Base-by-base conservation (phyloP, 257 asterid species). In the Nemophila menziesii region DNA sequence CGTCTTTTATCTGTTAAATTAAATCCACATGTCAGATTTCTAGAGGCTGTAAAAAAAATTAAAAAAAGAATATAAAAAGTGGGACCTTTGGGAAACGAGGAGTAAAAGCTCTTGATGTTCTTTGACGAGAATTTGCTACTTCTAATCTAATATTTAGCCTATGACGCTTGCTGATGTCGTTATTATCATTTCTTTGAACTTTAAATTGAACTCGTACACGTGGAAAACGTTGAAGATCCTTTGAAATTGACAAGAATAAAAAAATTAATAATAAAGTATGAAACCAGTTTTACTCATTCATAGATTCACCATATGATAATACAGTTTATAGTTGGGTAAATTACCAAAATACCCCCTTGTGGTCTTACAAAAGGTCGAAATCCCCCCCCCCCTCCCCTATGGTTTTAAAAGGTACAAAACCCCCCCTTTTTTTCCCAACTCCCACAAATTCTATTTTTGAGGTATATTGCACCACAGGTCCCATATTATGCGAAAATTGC, bases 51-150 rank as follows among this genome's bases (percentile, higher is more conserved):
- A 45, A 13, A 41, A 41, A 18, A 33, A 29, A 7, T n/a, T 11
- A 20, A 7, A 5, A 23, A 49, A 36, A 33, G 39, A 39, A 24
- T 39, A 38, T 0, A 47, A 45, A 27, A 24, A 61, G 8, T 29
- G 6, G 44, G 52, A 89, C 98, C 98, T 84, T 89, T 5, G 95
- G 93, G 57, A 75, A 89, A 33, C 85, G 93, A 39, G 94, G 95
- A 39, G 79, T 40, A 55, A 77, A 80, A 43, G 95, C 94, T 69
- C 85, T 66, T 0, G 82, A 56, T 36, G 76, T 54, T 73, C 65
- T 78, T 62, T 41, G 77, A 11, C 55, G 66, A 43, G 75, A 60
- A 20, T 74, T 66, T 16, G 62, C 49, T 54, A 60, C 73, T 58
- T 79, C 92, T 75, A 89, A 57, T 69, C 79, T 74, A 27, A 89